Evolutionary conservation across 169 alveolate species (phyloP).

Genomic region (Eimeria falciformis): DNA sequence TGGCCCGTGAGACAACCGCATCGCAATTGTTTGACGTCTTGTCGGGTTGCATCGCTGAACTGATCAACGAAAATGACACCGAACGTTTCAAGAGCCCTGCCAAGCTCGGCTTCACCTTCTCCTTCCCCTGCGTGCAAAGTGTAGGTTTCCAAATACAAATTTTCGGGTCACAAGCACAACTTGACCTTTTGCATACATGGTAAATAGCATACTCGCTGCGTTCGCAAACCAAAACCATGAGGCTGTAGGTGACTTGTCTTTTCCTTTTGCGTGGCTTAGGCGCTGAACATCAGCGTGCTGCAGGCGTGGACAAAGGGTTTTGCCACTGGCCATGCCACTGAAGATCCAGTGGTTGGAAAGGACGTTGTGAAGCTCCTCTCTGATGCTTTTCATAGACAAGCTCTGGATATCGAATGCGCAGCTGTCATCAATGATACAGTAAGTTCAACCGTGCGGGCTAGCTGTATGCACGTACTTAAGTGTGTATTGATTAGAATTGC

Average conservation of each 20-base stretch:
- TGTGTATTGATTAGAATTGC: too few relatives aligned
- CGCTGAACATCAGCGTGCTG: conserved; percentile 84
- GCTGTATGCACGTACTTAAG: too few relatives aligned
- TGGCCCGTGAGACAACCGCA: conserved; percentile 89
- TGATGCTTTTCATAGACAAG: conserved; percentile 87
- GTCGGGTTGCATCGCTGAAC: conserved; percentile 83
- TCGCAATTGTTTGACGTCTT: conserved; percentile 88
- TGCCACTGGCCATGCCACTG: conserved; percentile 93
- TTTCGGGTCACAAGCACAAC: background rate
- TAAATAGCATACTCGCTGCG: background rate
- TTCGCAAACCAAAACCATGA: too few relatives aligned
- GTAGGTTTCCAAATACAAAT: conserved; percentile 31
- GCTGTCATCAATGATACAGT: conserved; percentile 91
- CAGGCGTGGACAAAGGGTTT: conserved; percentile 94
- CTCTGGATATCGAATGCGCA: conserved; percentile 86
- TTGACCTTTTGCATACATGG: background rate
- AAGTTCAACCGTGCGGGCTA: too few relatives aligned
- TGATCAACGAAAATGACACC: conserved; percentile 84
- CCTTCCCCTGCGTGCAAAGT: conserved; percentile 86
- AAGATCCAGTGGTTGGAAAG: conserved; percentile 93
- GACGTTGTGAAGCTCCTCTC: conserved; percentile 90
- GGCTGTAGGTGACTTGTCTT: too few relatives aligned
- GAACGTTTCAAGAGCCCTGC: conserved; percentile 69
- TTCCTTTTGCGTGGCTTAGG: too few relatives aligned
- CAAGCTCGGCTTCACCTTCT: conserved; percentile 89